Evolutionary conservation across 2,329 filamentous ascomycete species (phyloP).

Genomic region (Arachnomyces sp.): DNA sequence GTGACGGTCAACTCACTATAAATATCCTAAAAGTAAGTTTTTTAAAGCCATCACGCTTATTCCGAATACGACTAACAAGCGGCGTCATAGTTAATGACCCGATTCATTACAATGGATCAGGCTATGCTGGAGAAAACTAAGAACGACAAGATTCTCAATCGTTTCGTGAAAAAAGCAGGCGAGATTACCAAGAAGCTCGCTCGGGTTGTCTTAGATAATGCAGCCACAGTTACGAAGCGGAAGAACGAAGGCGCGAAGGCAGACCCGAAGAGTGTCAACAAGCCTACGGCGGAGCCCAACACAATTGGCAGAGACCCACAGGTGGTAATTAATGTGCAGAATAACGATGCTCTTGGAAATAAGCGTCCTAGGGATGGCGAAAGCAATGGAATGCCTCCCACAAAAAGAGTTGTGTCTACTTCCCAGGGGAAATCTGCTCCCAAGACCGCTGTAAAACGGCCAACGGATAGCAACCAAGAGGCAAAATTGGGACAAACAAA

Average conservation of each 20-base stretch:
- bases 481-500: slow-evolving; percentile 23
- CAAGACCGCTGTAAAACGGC: slow-evolving; percentile 24
- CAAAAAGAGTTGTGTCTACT: slow-evolving; percentile 32
- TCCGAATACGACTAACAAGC: not conserved
- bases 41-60: not conserved
- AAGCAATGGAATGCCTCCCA: slow-evolving; percentile 24
- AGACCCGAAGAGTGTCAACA: slow-evolving; percentile 26
- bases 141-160: slow-evolving; percentile 49
- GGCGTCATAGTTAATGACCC: slow-evolving; percentile 41
- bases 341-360: slow-evolving; percentile 17
- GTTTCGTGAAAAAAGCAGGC: slow-evolving; percentile 52
- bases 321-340: too few relatives aligned
- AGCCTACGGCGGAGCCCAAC: slow-evolving; percentile 8
- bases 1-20: slow-evolving; percentile 36
- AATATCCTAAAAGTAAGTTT: slow-evolving; percentile 39
- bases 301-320: too few relatives aligned
- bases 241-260: slow-evolving; percentile 32
- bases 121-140: slow-evolving; percentile 54
- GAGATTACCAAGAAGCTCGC: slow-evolving; percentile 49
- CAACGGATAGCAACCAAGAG: slow-evolving; percentile 18
- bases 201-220: slow-evolving; percentile 47
- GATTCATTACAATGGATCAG: slow-evolving; percentile 51
- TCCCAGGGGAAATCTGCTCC: slow-evolving; percentile 27
- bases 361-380: slow-evolving; percentile 36
- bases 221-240: slow-evolving; percentile 36